Conservation (phyloP, 768 basidiomycete genomes). For the Lentinula aciculospora region DNA sequence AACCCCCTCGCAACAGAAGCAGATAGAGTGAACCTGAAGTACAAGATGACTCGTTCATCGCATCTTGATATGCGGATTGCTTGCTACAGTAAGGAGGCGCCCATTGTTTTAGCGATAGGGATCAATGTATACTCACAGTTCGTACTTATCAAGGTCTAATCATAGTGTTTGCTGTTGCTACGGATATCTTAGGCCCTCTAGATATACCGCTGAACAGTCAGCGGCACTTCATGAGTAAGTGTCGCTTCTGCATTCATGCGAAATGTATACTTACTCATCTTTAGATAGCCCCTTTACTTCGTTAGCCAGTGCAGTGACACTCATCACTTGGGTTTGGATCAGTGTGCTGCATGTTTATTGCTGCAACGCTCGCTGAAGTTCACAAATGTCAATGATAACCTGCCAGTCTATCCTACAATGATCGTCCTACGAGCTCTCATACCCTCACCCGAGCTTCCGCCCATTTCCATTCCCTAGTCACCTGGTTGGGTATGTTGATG, state of each 20-base stretch:
- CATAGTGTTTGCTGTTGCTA: not conserved
- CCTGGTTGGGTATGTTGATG: constrained; percentile 7
- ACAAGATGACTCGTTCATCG: not conserved
- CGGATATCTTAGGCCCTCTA: not conserved
- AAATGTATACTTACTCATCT: not conserved
- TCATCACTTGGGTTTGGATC: not conserved
- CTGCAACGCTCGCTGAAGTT: not conserved
- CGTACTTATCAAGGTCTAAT: not conserved
- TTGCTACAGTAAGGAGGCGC: not conserved
- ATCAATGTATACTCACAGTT: not conserved
- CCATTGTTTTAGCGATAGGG: not conserved
- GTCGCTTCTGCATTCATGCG: not conserved
- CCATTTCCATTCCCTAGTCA: constrained; percentile 12
- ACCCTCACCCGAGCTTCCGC: constrained; percentile 8
- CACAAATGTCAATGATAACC: not conserved
- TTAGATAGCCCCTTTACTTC: not conserved
- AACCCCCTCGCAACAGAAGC: not conserved
- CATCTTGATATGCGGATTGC: not conserved
- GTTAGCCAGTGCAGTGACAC: not conserved
- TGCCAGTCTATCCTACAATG: constrained; percentile 13
- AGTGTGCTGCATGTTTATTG: not conserved
- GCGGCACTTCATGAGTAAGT: not conserved
- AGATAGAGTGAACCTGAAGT: not conserved
- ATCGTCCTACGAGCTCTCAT: constrained; percentile 14
- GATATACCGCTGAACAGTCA: not conserved